phyloP scores from a whole-genome alignment of 2,329 filamentous ascomycete genomes.

The Pestalotiopsis sp. region DNA sequence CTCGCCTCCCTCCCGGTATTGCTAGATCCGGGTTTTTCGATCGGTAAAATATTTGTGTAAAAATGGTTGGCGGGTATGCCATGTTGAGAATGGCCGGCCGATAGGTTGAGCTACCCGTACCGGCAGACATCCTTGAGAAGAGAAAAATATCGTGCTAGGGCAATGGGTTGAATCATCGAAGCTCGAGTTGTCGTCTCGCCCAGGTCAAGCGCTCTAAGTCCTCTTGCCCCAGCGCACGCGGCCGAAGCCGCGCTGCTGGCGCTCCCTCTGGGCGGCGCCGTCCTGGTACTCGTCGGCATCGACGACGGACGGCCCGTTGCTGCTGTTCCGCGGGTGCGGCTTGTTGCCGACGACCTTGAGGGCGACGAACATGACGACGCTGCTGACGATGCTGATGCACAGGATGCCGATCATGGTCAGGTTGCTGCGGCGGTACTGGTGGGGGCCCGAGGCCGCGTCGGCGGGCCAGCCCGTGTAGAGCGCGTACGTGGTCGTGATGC shows the following conservation, averaged over 20 bases:
- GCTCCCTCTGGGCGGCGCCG: slow-evolving; percentile 62
- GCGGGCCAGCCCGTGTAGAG: slow-evolving; percentile 85
- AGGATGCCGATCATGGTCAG: slow-evolving; percentile 87
- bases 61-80: slow-evolving; percentile 13
- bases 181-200: background rate
- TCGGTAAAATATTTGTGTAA: background rate
- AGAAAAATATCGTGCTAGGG: background rate
- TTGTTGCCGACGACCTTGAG: slow-evolving; percentile 61
- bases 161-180: slow-evolving; percentile 32
- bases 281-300: slow-evolving; percentile 55
- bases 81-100: background rate
- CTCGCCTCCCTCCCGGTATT: background rate
- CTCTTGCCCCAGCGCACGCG: slow-evolving; percentile 39
- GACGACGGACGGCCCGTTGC: slow-evolving; percentile 35
- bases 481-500: slow-evolving; percentile 85
- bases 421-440: slow-evolving; percentile 82
- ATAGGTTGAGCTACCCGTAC: slow-evolving; percentile 12
- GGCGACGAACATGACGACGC: slow-evolving; percentile 68
- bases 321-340: slow-evolving; percentile 47
- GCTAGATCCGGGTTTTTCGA: background rate
- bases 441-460: slow-evolving; percentile 68
- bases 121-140: background rate
- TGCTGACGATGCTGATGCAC: slow-evolving; percentile 74
- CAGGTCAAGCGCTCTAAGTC: slow-evolving; percentile 19
- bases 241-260: slow-evolving; percentile 59